phyloP scores from a whole-genome alignment of 2,329 filamentous ascomycete genomes.

The Orbilia javanica region DNA sequence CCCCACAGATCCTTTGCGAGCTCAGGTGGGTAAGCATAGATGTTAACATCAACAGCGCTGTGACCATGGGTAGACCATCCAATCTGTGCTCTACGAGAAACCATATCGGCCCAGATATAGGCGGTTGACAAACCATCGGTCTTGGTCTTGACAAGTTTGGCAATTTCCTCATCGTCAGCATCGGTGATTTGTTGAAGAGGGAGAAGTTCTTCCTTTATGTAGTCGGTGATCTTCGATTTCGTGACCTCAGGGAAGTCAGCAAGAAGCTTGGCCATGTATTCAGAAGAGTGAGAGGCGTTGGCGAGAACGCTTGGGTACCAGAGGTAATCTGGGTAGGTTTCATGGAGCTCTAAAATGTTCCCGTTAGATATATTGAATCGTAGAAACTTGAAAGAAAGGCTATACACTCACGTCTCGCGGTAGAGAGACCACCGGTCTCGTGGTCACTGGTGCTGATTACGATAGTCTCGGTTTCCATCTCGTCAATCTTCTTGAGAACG shows the following conservation, averaged over 20 bases:
- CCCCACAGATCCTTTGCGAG: constrained; percentile 76
- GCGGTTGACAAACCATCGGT: constrained; percentile 69
- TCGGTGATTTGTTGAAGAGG: constrained; percentile 79
- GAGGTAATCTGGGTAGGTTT: constrained; percentile 75
- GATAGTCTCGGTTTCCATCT: constrained; percentile 79
- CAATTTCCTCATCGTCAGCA: constrained; percentile 77
- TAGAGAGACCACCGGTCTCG: constrained; percentile 89
- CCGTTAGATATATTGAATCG: not conserved
- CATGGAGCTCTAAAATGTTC: constrained; percentile 69
- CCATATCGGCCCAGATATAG: constrained; percentile 82
- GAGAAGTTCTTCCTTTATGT: constrained; percentile 78
- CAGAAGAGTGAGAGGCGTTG: constrained; percentile 80
- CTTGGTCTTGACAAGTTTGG: constrained; percentile 73
- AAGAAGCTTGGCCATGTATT: constrained; percentile 77
- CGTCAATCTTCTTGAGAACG: constrained; percentile 85
- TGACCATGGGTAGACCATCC: constrained; percentile 97
- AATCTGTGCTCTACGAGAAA: constrained; percentile 86
- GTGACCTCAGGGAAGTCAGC: constrained; percentile 62
- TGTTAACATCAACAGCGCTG: constrained; percentile 93
- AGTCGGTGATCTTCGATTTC: constrained; percentile 70
- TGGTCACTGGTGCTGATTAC: constrained; percentile 94
- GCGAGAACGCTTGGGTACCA: constrained; percentile 88
- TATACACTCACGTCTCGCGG: constrained; percentile 76
- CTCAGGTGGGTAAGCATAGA: constrained; percentile 83
- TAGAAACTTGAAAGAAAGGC: not conserved